These are phyloP conservation scores for Brachypodium distachyon DNA, from an alignment of 202 grass and related monocot genomes.

Conservation along the genomic window DNA sequence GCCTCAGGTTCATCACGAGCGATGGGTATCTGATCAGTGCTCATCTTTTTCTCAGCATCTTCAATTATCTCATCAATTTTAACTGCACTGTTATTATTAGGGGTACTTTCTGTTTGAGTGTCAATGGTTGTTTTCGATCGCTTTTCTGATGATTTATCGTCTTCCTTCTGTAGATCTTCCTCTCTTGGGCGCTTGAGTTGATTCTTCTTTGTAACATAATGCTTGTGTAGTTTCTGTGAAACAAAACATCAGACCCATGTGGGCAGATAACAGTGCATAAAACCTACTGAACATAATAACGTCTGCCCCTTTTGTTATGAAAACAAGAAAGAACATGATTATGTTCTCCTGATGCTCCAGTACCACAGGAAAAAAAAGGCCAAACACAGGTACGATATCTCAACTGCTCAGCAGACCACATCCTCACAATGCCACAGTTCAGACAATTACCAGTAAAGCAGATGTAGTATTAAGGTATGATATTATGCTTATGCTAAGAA, in stretches of 20 bases:
- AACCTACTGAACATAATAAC: neutral
- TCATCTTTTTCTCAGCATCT: conserved; percentile 23
- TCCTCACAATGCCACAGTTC: neutral
- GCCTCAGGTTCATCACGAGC: conserved; percentile 29
- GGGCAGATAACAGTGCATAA: neutral
- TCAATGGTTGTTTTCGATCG: conserved; percentile 37
- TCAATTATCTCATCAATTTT: conserved; percentile 24
- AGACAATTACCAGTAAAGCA: neutral
- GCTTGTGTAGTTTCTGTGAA: conserved; percentile 62
- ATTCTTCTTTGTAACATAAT: conserved; percentile 55
- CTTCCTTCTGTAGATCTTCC: conserved; percentile 59
- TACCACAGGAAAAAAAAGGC: neutral
- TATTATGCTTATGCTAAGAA: neutral
- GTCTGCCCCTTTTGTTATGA: neutral
- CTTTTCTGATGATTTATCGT: conserved; percentile 42
- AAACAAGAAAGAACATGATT: neutral
- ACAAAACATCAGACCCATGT: conserved; percentile 5
- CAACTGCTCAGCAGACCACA: neutral
- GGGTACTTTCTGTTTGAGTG: conserved; percentile 15
- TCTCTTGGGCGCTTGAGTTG: conserved; percentile 71
- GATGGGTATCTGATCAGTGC: conserved; percentile 21
- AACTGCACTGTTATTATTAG: conserved; percentile 14
- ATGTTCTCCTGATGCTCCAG: neutral
- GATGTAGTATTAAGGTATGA: neutral
- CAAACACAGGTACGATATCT: neutral